Evolutionary conservation across 805 yeast genomes (phyloP).

Genomic region (Brettanomyces anomalus): DNA sequence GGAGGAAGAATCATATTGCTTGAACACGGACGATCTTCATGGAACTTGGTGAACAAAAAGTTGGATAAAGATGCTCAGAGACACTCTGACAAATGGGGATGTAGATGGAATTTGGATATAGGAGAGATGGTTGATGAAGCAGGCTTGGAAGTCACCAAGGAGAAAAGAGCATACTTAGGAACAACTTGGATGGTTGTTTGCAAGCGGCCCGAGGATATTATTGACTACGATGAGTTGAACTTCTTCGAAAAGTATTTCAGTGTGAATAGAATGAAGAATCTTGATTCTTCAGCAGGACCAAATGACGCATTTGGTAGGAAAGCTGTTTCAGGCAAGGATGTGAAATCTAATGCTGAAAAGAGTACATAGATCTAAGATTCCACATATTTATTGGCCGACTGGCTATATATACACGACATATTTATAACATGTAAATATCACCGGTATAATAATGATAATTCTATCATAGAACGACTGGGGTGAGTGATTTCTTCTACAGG

Average conservation of each 20-base stretch:
- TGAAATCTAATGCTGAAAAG: no score
- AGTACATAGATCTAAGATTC: no score
- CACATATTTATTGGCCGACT: no score
- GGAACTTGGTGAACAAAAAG: slow-evolving; percentile 66
- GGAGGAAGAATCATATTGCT: slow-evolving; percentile 81
- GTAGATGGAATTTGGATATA: slow-evolving; percentile 94
- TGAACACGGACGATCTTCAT: slow-evolving; percentile 89
- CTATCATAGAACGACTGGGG: no score
- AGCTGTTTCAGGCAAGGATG: no score
- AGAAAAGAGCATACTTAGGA: slow-evolving; percentile 78
- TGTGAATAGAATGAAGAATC: slow-evolving; percentile 19
- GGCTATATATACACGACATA: no score
- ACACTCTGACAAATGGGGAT: slow-evolving; percentile 89
- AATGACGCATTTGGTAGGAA: slow-evolving; percentile 3
- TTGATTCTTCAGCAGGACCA: slow-evolving; percentile 20
- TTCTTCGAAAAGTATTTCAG: slow-evolving; percentile 42
- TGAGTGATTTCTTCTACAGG: no score
- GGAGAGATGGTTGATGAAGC: slow-evolving; percentile 78
- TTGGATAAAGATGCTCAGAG: slow-evolving; percentile 77
- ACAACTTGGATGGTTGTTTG: slow-evolving; percentile 84
- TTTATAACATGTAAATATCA: no score
- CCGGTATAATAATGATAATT: no score
- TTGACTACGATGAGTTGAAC: slow-evolving; percentile 36
- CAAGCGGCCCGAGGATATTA: slow-evolving; percentile 61
- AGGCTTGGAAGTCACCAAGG: slow-evolving; percentile 75